Base-by-base conservation (phyloP, 805 yeast genomes). In the Kazachstania kunashirensis region DNA sequence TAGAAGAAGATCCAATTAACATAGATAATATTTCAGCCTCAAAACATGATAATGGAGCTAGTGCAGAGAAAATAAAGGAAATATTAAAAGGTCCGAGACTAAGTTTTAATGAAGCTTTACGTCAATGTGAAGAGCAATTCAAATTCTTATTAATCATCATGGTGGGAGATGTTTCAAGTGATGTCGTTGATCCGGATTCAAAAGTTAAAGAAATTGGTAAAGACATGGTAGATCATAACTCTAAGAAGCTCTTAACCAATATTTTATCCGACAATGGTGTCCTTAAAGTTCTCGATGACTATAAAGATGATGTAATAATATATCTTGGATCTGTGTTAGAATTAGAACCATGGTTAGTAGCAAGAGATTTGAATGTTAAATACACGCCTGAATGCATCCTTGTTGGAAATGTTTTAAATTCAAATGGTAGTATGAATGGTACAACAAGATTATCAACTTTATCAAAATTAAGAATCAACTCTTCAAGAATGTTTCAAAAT, bases 321-420 rank as follows among this genome's bases (percentile, higher is more conserved):
- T 82, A 79, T 67, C 69, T 80, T 27, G 83, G 84, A 0, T 75
- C 77, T 44, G 75, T 74, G 17, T 58, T 66, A 12, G 75, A 75
- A 44, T 67, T 79, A 1, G 89, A 82, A 53, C 72, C 82, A 3
- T 75, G 73, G 62, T 76, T 76, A 40, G 70, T 82, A 28, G 82
- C 84, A 1, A 68, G 68, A 43, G 63, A 70, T 26, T 64, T 79
- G 42, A 66, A 63, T 25, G 68, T 73, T 2, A 64, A 68, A 19
- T 63, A 70, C 26, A 61, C 76, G 17, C 89, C 92, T 1, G 74
- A 67, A 41, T 58, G 73, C 12, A 66, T 63, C 37, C 61, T 68
- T 57, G 70, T 59, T 48, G 80, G 66, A 27, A 81, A 64, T 61
- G 85, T 63, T 36, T 69, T 60, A 48, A 79, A 73, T 14, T 69